Evolutionary conservation across 2,329 filamentous ascomycete genomes (phyloP), one percentile per base, ranked within the genome.

Genomic region (Clonostachys solani): DNA sequence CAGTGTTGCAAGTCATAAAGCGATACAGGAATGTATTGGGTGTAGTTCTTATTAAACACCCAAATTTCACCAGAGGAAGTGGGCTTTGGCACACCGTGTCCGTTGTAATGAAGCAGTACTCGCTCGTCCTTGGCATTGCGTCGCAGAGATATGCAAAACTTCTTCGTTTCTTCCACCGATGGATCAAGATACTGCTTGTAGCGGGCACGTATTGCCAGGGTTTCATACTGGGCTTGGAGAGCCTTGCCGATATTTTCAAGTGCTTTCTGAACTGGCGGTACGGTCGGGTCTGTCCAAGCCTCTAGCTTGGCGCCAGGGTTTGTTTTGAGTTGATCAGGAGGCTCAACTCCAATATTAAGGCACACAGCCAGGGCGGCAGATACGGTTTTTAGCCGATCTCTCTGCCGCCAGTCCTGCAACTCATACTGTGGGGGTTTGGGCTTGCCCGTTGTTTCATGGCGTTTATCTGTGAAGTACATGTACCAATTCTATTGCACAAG

Each of bases 41-140:
- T 99, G 64, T 96, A 99, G 56, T 90, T 97, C 57, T 94, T 92
- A 68, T 99, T 99, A 67, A 99, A 99, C 6, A 97, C 95, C 94
- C 94, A 99, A 17, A 99, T 95, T 66, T 99, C 94, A 13, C 94
- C 94, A 5, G 92, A 96, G 4, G 88, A 84, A 1, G 94, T 99
- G 4, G 94, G 94, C 60, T 96, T 90, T 2, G 94, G 94, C 12
- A 99, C 94, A 42, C 94, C 94, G 65, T 99, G 94, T 15, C 94
- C 94, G 59, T 99, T 99, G 75, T 99, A 99, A 64, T 99, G 94
- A 58, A 99, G 89, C n/a, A 99, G 74, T 2, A 99, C 90, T 44
- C 94, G 80, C 71, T 99, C 94, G 49, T 96, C 92, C 66, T 96
- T 96, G 43, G 94, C 92, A 61, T 95, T 96, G 52, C 91, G 81